phyloP scores from a whole-genome alignment of 768 basidiomycete genomes.

The Russula vinacea region DNA sequence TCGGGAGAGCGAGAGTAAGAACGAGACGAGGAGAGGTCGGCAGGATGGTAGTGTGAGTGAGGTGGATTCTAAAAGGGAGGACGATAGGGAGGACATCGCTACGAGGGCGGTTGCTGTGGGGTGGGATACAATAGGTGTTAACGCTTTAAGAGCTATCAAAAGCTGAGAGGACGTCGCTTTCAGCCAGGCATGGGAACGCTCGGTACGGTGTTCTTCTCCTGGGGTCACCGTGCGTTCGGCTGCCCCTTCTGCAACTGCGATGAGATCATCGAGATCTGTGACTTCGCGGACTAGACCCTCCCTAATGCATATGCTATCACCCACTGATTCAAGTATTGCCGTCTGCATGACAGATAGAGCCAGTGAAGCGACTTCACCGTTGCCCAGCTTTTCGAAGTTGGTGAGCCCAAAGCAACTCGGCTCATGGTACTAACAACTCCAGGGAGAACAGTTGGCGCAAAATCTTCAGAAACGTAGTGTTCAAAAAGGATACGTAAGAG shows the following conservation, averaged over 20 bases:
- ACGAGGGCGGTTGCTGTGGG: conserved; percentile 62
- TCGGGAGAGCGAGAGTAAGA: conserved; percentile 68
- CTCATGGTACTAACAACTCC: conserved; percentile 77
- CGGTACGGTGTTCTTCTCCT: conserved; percentile 6
- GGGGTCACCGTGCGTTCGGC: conserved; percentile 3
- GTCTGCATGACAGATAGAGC: conserved; percentile 56
- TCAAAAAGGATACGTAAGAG: conserved; percentile 52
- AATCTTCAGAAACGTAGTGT: conserved; percentile 48
- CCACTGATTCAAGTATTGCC: conserved; percentile 55
- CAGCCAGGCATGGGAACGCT: conserved; percentile 65
- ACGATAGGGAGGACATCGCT: conserved; percentile 56
- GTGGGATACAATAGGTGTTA: conserved; percentile 70
- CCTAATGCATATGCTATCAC: conserved; percentile 61
- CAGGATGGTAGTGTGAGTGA: conserved; percentile 62
- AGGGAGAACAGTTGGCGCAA: conserved; percentile 70
- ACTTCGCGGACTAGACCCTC: conserved; percentile 57
- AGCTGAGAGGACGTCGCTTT: conserved; percentile 78
- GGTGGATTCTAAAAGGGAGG: conserved; percentile 51
- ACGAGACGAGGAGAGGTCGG: conserved; percentile 64
- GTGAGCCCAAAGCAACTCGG: conserved; percentile 60
- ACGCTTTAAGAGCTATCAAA: conserved; percentile 73
- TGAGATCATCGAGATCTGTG: conserved; percentile 63
- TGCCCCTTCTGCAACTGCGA: conserved; percentile 34
- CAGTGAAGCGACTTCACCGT: conserved; percentile 60
- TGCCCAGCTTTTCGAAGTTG: conserved; percentile 60